Conservation (phyloP, 75 land plant species). For the Pinus taeda region DNA sequence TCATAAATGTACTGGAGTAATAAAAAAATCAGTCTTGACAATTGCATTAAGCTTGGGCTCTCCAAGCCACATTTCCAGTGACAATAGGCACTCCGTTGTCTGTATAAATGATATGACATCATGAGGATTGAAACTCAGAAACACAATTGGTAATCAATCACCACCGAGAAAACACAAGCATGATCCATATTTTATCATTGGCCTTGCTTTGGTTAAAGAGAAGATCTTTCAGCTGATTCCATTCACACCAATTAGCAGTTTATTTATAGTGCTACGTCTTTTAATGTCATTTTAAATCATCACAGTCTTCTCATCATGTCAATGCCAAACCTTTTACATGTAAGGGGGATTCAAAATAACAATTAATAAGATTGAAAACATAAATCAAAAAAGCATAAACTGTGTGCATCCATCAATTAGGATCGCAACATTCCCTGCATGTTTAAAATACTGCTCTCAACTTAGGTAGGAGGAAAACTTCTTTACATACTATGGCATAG, state of each 20-base stretch:
- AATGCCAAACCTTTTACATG: not conserved
- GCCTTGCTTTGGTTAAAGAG: not conserved
- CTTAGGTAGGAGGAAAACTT: not conserved
- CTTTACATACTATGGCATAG: not conserved
- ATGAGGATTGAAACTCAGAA: no score
- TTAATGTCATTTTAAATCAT: no score
- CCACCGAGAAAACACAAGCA: not conserved
- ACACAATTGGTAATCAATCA: not conserved
- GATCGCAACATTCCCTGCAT: not conserved
- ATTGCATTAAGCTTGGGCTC: not conserved
- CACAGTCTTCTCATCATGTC: not conserved
- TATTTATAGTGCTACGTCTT: no score
- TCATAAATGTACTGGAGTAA: not conserved
- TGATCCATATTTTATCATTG: not conserved
- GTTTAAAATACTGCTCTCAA: not conserved
- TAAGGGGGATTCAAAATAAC: not conserved
- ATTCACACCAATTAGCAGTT: not conserved
- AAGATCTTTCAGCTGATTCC: not conserved
- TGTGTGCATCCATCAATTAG: not conserved
- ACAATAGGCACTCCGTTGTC: not conserved
- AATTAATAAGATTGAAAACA: not conserved
- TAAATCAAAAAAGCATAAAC: not conserved
- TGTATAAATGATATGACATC: no score
- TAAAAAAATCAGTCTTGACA: not conserved
- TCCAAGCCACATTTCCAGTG: not conserved